Conservation (phyloP, 192 early-diverging fungal genomes). For the Backusella circina region DNA sequence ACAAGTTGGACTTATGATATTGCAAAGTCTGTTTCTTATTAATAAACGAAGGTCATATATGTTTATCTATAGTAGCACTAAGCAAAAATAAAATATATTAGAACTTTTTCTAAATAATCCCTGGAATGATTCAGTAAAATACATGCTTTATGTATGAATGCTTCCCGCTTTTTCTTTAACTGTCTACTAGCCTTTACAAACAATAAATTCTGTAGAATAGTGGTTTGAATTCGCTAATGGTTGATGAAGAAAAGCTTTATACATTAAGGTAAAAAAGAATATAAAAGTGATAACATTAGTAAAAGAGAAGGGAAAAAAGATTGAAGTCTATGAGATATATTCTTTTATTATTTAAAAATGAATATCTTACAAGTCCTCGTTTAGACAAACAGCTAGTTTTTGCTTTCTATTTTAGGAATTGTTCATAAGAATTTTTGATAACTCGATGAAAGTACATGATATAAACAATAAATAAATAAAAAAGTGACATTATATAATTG, state of each 20-base stretch:
- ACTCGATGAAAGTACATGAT: not conserved
- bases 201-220: too few relatives aligned
- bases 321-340: not conserved
- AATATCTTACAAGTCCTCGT: not conserved
- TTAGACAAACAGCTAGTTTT: not conserved
- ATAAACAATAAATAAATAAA: slow-evolving; percentile 1
- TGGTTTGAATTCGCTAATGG: not conserved
- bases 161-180: not conserved
- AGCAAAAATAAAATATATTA: not conserved
- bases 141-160: not conserved
- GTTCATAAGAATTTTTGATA: not conserved
- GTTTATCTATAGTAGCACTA: too few relatives aligned
- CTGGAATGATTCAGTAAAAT: not conserved
- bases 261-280: not conserved
- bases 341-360: not conserved
- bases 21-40: too few relatives aligned
- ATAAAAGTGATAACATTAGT: too few relatives aligned
- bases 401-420: not conserved
- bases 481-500: not conserved
- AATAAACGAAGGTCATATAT: too few relatives aligned
- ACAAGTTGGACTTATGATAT: not conserved
- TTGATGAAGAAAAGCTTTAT: not conserved
- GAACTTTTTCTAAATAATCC: not conserved
- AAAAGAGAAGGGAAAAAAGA: not conserved
- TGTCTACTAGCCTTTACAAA: too few relatives aligned